phyloP scores from a whole-genome alignment of 1,284 basidiomycete genomes.

The Rhodotorula sp. region DNA sequence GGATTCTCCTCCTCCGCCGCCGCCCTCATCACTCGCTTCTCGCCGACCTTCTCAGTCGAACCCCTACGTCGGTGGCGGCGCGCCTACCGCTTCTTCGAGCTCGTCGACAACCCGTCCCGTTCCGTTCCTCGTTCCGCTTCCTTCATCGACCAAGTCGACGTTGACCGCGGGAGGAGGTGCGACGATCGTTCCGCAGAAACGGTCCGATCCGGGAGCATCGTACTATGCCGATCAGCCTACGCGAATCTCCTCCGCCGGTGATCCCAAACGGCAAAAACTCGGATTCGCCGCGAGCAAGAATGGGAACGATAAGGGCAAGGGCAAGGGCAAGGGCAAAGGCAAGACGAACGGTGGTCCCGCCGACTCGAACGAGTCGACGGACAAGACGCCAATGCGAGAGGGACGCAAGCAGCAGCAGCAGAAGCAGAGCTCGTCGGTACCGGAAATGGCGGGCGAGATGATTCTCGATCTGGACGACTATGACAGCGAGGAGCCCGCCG shows the following conservation, averaged over 20 bases:
- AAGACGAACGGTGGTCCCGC: neutral
- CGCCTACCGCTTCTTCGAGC: neutral
- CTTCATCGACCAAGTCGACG: neutral
- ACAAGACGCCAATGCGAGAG: too few relatives aligned
- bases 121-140: neutral
- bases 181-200: neutral
- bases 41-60: neutral
- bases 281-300: neutral
- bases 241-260: neutral
- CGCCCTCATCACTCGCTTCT: neutral
- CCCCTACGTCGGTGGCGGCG: neutral
- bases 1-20: neutral
- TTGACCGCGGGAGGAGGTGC: neutral
- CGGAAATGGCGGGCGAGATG: neutral
- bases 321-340: constrained; percentile 1
- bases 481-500: neutral
- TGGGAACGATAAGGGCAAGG: neutral
- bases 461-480: constrained; percentile 13
- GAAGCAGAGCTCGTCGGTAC: too few relatives aligned
- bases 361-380: neutral
- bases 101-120: constrained; percentile 4
- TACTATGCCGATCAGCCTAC: neutral
- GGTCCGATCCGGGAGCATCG: neutral
- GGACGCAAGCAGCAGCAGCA: too few relatives aligned
- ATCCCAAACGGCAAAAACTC: constrained; percentile 1